A percentile compares a stretch with the other conserved stretches of the same genome.
Conservation (phyloP, 352 stramenopile species). For the Phytopythium delawarense region DNA sequence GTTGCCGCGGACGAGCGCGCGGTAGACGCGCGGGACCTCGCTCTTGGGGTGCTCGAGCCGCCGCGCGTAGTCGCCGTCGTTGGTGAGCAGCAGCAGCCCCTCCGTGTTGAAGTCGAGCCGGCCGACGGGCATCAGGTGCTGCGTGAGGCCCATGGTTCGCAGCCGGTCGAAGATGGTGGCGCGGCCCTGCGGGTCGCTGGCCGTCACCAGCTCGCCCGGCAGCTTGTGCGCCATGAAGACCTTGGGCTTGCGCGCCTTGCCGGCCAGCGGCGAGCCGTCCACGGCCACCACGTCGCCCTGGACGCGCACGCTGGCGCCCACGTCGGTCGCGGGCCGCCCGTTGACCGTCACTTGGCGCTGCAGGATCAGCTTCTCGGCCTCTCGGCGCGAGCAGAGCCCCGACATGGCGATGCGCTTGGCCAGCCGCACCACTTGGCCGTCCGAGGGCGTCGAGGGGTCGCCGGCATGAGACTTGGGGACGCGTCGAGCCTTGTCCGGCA, state of each 20-base stretch:
- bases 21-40: constrained; percentile 74
- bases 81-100: constrained; percentile 90
- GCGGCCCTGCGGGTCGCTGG: constrained; percentile 68
- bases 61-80: constrained; percentile 88
- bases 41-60: constrained; percentile 86
- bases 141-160: constrained; percentile 65
- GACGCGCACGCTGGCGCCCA: constrained; percentile 56
- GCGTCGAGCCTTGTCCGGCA: too few relatives aligned
- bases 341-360: constrained; percentile 75
- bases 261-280: constrained; percentile 39
- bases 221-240: constrained; percentile 90
- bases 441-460: too few relatives aligned
- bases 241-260: constrained; percentile 36
- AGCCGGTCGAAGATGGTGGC: constrained; percentile 89
- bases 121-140: constrained; percentile 88
- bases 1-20: constrained; percentile 76
- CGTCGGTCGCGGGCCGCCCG: constrained; percentile 46
- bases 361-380: constrained; percentile 81
- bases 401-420: constrained; percentile 84
- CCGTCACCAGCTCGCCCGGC: constrained; percentile 77
- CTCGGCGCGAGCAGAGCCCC: constrained; percentile 74
- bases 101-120: constrained; percentile 93
- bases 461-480: too few relatives aligned
- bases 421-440: constrained; percentile 35
- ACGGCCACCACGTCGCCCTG: constrained; percentile 52